These are phyloP conservation scores for Forsythia viridissima DNA, from an alignment of 257 asterid species.

Conservation along the genomic window DNA sequence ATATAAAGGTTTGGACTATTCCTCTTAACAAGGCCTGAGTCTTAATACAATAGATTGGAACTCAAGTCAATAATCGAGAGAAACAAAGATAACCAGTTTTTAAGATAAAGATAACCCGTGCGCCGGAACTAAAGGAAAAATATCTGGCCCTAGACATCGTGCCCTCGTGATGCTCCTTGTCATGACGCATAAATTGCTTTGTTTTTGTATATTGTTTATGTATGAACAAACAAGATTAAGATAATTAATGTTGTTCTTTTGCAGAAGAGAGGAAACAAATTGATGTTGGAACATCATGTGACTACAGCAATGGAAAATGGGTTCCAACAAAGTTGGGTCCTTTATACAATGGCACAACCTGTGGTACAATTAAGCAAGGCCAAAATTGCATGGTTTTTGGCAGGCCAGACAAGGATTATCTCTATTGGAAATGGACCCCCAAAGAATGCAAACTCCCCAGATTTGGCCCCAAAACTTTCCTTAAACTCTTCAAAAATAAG, in stretches of 20 bases:
- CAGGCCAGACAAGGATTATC: slow-evolving; percentile 62
- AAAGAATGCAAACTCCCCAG: slow-evolving; percentile 56
- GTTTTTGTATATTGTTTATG: background rate
- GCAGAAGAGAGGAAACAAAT: slow-evolving; percentile 31
- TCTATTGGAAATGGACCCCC: slow-evolving; percentile 80
- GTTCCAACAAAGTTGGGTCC: slow-evolving; percentile 42
- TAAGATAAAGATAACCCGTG: too few relatives aligned
- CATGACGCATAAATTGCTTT: background rate
- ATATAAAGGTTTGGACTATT: too few relatives aligned
- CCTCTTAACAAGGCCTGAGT: too few relatives aligned
- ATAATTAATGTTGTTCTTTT: slow-evolving; percentile 1
- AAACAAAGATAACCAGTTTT: too few relatives aligned
- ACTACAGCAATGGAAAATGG: slow-evolving; percentile 70
- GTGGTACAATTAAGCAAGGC: slow-evolving; percentile 64
- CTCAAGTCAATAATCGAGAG: background rate
- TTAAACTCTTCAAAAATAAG: slow-evolving; percentile 45
- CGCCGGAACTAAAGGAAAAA: too few relatives aligned
- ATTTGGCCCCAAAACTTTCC: slow-evolving; percentile 61
- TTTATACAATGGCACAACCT: slow-evolving; percentile 64
- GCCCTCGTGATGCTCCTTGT: background rate
- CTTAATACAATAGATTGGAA: background rate
- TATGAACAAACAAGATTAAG: background rate
- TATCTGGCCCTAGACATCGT: background rate
- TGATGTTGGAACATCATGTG: slow-evolving; percentile 37
- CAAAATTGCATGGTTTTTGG: slow-evolving; percentile 71